These are phyloP conservation scores for Monocercomonoides exilis DNA, from an alignment of 78 protist genomes.

Conservation along the genomic window DNA sequence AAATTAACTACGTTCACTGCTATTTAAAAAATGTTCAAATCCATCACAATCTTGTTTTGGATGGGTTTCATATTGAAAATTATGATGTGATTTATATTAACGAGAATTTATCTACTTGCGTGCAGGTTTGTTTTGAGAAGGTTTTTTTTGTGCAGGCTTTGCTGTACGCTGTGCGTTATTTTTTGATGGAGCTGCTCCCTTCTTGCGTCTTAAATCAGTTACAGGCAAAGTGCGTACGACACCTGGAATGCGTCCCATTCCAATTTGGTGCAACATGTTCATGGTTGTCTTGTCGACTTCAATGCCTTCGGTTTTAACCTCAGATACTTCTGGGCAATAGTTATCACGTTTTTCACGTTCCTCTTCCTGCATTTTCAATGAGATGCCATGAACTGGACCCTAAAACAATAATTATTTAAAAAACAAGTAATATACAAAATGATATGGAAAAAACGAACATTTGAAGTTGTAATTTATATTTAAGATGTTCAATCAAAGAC, in stretches of 20 bases:
- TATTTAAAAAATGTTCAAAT: too few relatives aligned
- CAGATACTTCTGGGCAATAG: constrained; percentile 91
- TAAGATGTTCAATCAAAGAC: background rate
- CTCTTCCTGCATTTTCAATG: constrained; percentile 96
- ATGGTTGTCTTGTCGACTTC: constrained; percentile 41
- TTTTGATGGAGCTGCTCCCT: too few relatives aligned
- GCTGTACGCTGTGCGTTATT: too few relatives aligned
- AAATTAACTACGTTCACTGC: too few relatives aligned
- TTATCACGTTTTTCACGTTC: constrained; percentile 98
- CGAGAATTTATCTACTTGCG: too few relatives aligned
- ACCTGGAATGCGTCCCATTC: constrained; percentile 25
- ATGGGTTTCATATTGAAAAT: too few relatives aligned
- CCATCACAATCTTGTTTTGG: too few relatives aligned
- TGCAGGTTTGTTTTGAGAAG: too few relatives aligned
- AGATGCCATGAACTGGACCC: constrained; percentile 96
- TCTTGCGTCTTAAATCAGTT: too few relatives aligned
- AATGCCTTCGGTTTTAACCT: constrained; percentile 52
- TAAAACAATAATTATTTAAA: constrained; percentile 90
- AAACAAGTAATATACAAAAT: constrained; percentile 44
- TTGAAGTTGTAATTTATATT: background rate
- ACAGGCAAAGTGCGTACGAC: too few relatives aligned
- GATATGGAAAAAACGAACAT: background rate
- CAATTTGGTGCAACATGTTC: constrained; percentile 32
- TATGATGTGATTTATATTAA: too few relatives aligned
- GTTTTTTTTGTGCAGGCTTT: too few relatives aligned